Evolutionary conservation across 148 eudicot genomes (phyloP).

Genomic region (Fagopyrum esculentum): DNA sequence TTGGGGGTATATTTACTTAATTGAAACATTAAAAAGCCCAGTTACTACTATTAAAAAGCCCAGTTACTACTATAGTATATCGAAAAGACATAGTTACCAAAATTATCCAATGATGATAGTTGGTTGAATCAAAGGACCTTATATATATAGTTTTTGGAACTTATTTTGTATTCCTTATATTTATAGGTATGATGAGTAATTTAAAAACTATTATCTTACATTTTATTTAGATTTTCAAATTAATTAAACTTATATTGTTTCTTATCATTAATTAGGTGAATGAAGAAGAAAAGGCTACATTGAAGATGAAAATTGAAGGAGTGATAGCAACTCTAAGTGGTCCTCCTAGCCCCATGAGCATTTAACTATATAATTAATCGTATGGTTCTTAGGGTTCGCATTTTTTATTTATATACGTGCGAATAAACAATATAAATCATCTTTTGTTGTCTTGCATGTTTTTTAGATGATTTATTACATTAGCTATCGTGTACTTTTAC

Average conservation of each 20-base stretch:
- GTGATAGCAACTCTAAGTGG: neutral
- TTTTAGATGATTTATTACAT: neutral
- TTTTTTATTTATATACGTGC: neutral
- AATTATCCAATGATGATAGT: no score
- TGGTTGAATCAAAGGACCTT: no score
- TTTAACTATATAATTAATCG: neutral
- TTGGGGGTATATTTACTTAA: no score
- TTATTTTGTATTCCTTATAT: no score
- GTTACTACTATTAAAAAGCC: no score
- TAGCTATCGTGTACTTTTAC: neutral
- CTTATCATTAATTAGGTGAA: neutral
- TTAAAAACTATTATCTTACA: no score
- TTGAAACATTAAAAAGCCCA: no score
- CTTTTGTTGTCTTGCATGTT: neutral
- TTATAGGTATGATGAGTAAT: no score
- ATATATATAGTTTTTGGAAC: no score
- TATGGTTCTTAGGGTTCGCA: neutral
- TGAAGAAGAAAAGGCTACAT: neutral
- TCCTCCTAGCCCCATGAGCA: neutral
- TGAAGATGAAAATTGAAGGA: conserved; percentile 2
- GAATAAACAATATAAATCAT: conserved; percentile 5
- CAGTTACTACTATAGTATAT: no score
- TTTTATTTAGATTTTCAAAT: neutral
- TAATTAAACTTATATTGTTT: neutral
- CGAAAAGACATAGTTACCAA: no score